Base-by-base conservation (phyloP, 306 rosid genomes). In the Hippophae rhamnoides region DNA sequence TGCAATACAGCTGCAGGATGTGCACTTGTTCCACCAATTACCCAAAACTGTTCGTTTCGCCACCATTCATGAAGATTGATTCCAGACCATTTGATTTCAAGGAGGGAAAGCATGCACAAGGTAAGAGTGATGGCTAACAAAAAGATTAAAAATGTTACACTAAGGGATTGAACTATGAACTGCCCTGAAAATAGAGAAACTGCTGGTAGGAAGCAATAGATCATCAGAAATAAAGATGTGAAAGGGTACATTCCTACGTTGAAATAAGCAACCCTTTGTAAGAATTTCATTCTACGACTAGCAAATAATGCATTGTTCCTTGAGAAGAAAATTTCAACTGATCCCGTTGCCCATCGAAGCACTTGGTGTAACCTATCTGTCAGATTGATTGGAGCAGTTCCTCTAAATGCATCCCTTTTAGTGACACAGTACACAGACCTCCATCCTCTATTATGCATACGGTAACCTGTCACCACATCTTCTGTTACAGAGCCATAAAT, bases 371-470 rank as follows among this genome's bases (percentile, higher is more conserved):
- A 90, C 60, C 94, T 71, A 31, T 85, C 96, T 5, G 94, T 88
- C 18, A 88, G 74, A 66, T 88, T 88, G 79, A 85, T 88, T 7
- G 94, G 96, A 11, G 94, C 94, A 1, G 90, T 78, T 56, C 94
- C 96, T 54, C 96, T 71, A 67, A 88, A 88, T 12, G 94, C 94
- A 63, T 88, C 96, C 48, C 83, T 67, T 61, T 88, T 85, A 14
- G 96, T 88, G 25, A 88, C 96, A 58, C 90, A 85, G 41, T 88
- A 88, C 31, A 88, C 66, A 6, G 94, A 88, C 64, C 94, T 82
- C 96, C 96, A 88, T 9, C 96, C 96, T 77, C 96, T 73, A 40
- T 88, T 88, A 74, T 88, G 96, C 96, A 88, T 88, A 64, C 94
- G 67, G 61, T 84, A 88, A 44, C 96, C 94, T 5, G 96, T 88